phyloP scores from a whole-genome alignment of 2,329 filamentous ascomycete genomes.

The Ceratocystis lukuohia region DNA sequence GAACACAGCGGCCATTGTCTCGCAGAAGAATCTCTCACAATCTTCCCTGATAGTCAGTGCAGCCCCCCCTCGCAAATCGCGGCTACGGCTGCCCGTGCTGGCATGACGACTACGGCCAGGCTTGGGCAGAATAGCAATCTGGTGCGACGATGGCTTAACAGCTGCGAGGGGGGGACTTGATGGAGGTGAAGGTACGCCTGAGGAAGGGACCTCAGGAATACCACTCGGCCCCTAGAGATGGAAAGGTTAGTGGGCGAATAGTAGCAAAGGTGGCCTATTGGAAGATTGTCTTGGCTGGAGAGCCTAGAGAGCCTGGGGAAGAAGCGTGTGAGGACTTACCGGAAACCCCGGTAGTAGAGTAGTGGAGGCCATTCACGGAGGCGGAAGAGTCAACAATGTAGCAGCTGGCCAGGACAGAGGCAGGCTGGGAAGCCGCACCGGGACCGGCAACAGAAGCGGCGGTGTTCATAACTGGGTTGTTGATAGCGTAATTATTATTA shows the following conservation, averaged over 20 bases:
- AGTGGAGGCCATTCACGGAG: constrained; percentile 73
- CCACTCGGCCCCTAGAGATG: constrained; percentile 60
- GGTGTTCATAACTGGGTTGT: constrained; percentile 31
- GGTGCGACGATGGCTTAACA: constrained; percentile 48
- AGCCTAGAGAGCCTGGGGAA: not conserved
- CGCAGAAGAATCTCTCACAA: constrained; percentile 99
- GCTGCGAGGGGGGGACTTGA: constrained; percentile 82
- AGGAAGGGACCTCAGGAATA: constrained; percentile 84
- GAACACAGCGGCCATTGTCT: constrained; percentile 86
- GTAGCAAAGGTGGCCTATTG: not conserved
- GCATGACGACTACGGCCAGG: constrained; percentile 25
- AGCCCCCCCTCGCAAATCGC: constrained; percentile 69
- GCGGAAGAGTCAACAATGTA: constrained; percentile 67
- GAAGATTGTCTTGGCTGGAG: not conserved
- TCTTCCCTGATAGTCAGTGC: constrained; percentile 94
- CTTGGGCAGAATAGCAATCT: constrained; percentile 52
- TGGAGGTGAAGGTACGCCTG: constrained; percentile 72
- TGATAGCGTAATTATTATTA: constrained; percentile 65
- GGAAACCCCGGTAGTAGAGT: constrained; percentile 84
- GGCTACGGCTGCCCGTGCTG: constrained; percentile 27
- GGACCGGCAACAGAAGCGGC: constrained; percentile 26
- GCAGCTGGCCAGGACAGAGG: constrained; percentile 80
- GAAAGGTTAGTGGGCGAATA: constrained; percentile 19
- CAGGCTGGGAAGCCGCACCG: constrained; percentile 29
- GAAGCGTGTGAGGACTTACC: constrained; percentile 36